Percentiles rank a stretch among this genome's conserved stretches.
Conservation (phyloP, 495 filamentous ascomycete species). For the Daldinia caldariorum region DNA sequence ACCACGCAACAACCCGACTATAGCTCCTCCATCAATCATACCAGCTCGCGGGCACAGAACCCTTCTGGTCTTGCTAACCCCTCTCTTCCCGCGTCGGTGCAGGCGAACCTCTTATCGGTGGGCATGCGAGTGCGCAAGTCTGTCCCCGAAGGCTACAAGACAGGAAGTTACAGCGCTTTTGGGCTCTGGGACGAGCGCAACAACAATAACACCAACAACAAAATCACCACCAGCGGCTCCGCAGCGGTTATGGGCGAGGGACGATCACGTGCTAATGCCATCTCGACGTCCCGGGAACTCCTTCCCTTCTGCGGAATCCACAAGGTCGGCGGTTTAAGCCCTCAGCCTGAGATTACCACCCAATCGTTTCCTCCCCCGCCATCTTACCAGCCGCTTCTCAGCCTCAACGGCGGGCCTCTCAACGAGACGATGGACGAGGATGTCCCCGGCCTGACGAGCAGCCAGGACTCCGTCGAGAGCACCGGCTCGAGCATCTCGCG, state of each 20-base stretch:
- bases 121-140: constrained; percentile 94
- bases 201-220: background rate
- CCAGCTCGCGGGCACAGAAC: constrained; percentile 9
- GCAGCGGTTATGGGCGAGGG: constrained; percentile 34
- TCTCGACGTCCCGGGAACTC: constrained; percentile 62
- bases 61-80: constrained; percentile 43
- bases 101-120: constrained; percentile 82
- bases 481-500: constrained; percentile 27
- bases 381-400: constrained; percentile 26
- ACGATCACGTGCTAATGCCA: constrained; percentile 46
- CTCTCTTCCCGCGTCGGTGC: constrained; percentile 69
- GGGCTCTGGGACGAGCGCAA: constrained; percentile 54
- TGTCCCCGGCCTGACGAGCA: constrained; percentile 51
- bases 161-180: constrained; percentile 62
- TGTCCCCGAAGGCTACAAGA: constrained; percentile 92
- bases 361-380: background rate
- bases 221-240: constrained; percentile 1
- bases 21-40: constrained; percentile 7
- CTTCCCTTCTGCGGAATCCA: constrained; percentile 80
- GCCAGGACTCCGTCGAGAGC: constrained; percentile 52
- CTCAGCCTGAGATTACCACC: constrained; percentile 49
- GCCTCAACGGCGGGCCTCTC: constrained; percentile 25
- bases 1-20: constrained; percentile 9
- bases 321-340: constrained; percentile 66
- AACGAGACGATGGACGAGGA: constrained; percentile 35